Percentiles rank a stretch among this genome's conserved stretches.
Conservation (phyloP, 106 monocot genomes). For the Dioscorea dumetorum region DNA sequence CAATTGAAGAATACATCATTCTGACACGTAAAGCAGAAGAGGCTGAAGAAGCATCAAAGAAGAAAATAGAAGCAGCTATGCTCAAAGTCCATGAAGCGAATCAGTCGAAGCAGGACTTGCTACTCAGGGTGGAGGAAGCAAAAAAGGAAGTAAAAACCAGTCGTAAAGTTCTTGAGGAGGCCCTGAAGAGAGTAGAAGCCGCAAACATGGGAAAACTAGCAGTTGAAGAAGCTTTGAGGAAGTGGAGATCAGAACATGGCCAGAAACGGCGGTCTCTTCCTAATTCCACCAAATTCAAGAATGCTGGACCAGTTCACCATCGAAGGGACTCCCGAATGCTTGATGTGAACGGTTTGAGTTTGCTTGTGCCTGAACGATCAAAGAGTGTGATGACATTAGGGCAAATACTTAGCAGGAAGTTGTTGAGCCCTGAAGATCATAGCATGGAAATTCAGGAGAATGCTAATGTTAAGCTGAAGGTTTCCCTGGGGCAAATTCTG, state of each 20-base stretch:
- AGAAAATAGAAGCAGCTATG: slow-evolving; percentile 46
- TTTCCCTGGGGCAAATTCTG: slow-evolving; percentile 71
- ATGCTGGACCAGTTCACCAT: slow-evolving; percentile 17
- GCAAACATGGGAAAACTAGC: slow-evolving; percentile 55
- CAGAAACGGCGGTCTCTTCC: slow-evolving; percentile 36
- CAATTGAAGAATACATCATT: slow-evolving; percentile 43
- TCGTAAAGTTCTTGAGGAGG: slow-evolving; percentile 46
- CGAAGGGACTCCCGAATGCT: slow-evolving; percentile 31
- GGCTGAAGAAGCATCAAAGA: slow-evolving; percentile 47
- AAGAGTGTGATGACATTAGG: slow-evolving; percentile 49
- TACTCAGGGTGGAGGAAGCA: slow-evolving; percentile 51
- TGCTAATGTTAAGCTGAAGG: slow-evolving; percentile 17
- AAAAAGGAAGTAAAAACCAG: slow-evolving; percentile 42
- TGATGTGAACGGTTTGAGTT: slow-evolving; percentile 19
- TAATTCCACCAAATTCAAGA: slow-evolving; percentile 59
- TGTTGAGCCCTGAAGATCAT: slow-evolving; percentile 41
- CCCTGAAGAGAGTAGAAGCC: slow-evolving; percentile 42
- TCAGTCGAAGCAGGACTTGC: slow-evolving; percentile 28
- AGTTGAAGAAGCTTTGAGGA: slow-evolving; percentile 58
- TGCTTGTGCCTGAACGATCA: slow-evolving; percentile 15
- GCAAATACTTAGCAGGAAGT: slow-evolving; percentile 77
- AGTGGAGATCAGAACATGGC: slow-evolving; percentile 59
- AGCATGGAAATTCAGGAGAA: slow-evolving; percentile 10
- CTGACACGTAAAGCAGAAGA: slow-evolving; percentile 46
- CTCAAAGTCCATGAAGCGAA: slow-evolving; percentile 55